Evolutionary conservation across 306 rosid species (phyloP), one percentile per base, ranked within the genome.

Genomic region (Cajanus cajan): DNA sequence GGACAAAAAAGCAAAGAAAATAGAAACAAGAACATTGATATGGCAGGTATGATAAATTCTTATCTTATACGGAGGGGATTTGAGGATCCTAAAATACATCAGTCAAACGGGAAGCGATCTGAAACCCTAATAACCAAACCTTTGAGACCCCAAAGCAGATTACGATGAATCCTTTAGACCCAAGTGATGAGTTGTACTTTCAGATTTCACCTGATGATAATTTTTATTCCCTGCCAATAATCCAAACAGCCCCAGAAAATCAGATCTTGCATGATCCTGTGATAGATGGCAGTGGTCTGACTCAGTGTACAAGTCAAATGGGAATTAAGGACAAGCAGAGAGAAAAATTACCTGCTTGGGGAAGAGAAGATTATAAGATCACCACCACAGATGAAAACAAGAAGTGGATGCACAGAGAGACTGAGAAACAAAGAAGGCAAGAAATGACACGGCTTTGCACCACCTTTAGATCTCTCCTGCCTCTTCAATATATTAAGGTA

Each of bases 351-450:
- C 10, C 79, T 9, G 24, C n/a, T 63, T 66, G 4, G 8, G 69
- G 45, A 43, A 4, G 73, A 77, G 61, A 86, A 12, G 76, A 37
- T 24, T 31, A 61, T 18, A 24, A 65, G 25, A 41, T 0, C 10
- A 9, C 62, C 50, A 71, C 66, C 34, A 66, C 39, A 39, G 50
- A 62, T 63, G 55, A 58, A n/a, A 78, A 36, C 33, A 83, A 66
- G 80, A 86, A 74, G 66, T 71, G 59, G 77, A 82, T 79, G 77
- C 94, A 82, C 71, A 83, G 87, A 65, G 90, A 90, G 31, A 82
- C 44, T 4, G 92, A 90, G 70, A 88, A 84, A 61, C 88, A 83
- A 78, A 88, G 95, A 58, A 85, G 92, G 76, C 90, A 86, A 85
- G 92, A 88, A 81, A 88, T 88, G 92, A 45, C 87, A 43, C 79